Percentiles rank a stretch among this genome's conserved stretches.
Conservation (phyloP, 2,329 filamentous ascomycete species). For the Alternaria gansuensis region DNA sequence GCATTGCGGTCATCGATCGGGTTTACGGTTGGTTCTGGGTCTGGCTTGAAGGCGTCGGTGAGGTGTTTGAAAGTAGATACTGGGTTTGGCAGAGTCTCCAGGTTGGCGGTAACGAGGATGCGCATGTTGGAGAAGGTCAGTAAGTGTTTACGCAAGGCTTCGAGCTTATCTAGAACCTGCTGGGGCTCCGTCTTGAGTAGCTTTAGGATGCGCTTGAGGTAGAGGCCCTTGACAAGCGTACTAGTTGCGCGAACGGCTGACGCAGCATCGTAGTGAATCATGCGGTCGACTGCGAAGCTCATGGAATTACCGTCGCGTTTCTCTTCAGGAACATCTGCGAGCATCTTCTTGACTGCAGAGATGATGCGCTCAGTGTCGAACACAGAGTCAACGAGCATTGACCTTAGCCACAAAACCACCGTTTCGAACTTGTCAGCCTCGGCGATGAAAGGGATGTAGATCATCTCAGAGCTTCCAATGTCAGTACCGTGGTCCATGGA, state of each 20-base stretch:
- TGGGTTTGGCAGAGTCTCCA: conserved; percentile 76
- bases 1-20: conserved; percentile 75
- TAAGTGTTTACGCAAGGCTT: conserved; percentile 76
- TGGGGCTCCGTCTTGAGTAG: conserved; percentile 80
- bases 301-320: conserved; percentile 84
- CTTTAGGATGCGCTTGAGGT: conserved; percentile 84
- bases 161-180: conserved; percentile 77
- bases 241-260: conserved; percentile 80
- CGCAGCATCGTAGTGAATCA: conserved; percentile 80
- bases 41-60: conserved; percentile 58
- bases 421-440: conserved; percentile 87
- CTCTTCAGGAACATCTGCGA: conserved; percentile 89
- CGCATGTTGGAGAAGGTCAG: conserved; percentile 88
- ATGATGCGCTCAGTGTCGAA: conserved; percentile 77
- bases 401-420: conserved; percentile 83
- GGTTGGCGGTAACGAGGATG: conserved; percentile 81
- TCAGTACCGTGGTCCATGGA: conserved; percentile 72
- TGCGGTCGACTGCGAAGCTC: conserved; percentile 70
- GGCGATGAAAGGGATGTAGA: conserved; percentile 82
- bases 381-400: conserved; percentile 86
- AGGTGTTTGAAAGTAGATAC: conserved; percentile 79
- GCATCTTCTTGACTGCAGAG: conserved; percentile 76
- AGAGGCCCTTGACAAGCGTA: conserved; percentile 85
- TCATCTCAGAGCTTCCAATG: conserved; percentile 81
- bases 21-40: conserved; percentile 65